phyloP scores from a whole-genome alignment of 2,329 filamentous ascomycete genomes.

The Xylariomycetidae sp. region DNA sequence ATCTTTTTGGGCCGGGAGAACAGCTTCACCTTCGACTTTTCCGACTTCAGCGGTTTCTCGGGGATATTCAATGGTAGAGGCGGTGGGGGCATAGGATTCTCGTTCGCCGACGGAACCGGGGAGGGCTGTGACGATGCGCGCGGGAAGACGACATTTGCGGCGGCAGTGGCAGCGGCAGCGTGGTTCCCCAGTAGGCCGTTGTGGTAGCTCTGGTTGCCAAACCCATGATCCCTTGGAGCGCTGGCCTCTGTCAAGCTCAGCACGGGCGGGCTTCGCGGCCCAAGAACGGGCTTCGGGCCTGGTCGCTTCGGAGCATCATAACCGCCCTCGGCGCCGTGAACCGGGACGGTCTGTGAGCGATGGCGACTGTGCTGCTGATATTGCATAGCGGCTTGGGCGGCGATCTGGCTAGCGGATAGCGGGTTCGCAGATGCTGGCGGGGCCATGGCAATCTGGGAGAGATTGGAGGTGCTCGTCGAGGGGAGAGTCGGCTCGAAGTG shows the following conservation, averaged over 20 bases:
- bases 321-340: slow-evolving; percentile 38
- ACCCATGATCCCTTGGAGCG: slow-evolving; percentile 50
- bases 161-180: slow-evolving; percentile 61
- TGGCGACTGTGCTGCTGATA: slow-evolving; percentile 55
- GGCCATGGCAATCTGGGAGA: slow-evolving; percentile 43
- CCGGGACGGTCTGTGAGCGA: slow-evolving; percentile 67
- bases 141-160: slow-evolving; percentile 68
- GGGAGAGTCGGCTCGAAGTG: slow-evolving; percentile 71
- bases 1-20: slow-evolving; percentile 76
- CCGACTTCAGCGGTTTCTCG: slow-evolving; percentile 55
- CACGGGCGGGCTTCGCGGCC: slow-evolving; percentile 55
- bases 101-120: slow-evolving; percentile 33
- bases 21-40: slow-evolving; percentile 75
- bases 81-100: slow-evolving; percentile 26
- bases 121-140: slow-evolving; percentile 50
- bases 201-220: slow-evolving; percentile 47
- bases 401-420: slow-evolving; percentile 67
- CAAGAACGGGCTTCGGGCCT: slow-evolving; percentile 28
- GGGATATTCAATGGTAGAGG: slow-evolving; percentile 35
- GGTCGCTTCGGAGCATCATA: slow-evolving; percentile 35
- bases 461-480: slow-evolving; percentile 51
- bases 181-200: slow-evolving; percentile 57
- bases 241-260: slow-evolving; percentile 61
- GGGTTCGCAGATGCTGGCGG: slow-evolving; percentile 39
- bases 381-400: slow-evolving; percentile 70